A percentile compares a stretch with the other conserved stretches of the same genome.
Conservation (phyloP, 495 filamentous ascomycete genomes). For the Penicillium soppii region DNA sequence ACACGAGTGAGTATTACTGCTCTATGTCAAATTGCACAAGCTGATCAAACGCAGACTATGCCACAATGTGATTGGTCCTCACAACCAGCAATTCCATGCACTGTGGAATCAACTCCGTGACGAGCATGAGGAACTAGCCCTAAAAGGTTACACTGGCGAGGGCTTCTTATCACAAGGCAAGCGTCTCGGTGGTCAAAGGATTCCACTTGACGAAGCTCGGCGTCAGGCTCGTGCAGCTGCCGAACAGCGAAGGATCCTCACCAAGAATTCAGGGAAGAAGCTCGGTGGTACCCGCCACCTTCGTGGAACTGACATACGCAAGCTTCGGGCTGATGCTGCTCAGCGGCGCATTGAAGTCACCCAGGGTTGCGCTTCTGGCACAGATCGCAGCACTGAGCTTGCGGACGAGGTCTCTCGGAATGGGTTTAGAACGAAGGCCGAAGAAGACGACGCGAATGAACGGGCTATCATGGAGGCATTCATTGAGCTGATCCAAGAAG, state of each 20-base stretch:
- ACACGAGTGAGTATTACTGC: slow-evolving; percentile 64
- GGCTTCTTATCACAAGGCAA: slow-evolving; percentile 78
- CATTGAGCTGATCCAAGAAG: slow-evolving; percentile 82
- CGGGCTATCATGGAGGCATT: slow-evolving; percentile 84
- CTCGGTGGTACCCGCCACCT: slow-evolving; percentile 66
- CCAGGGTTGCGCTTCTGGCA: slow-evolving; percentile 74
- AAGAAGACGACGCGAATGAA: slow-evolving; percentile 89
- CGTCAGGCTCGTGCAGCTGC: slow-evolving; percentile 73
- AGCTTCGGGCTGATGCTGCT: slow-evolving; percentile 70
- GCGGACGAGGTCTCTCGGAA: slow-evolving; percentile 68
- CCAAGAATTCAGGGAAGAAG: slow-evolving; percentile 65
- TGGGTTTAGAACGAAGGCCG: slow-evolving; percentile 79
- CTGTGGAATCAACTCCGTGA: slow-evolving; percentile 87
- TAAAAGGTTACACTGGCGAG: slow-evolving; percentile 89
- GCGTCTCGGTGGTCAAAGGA: slow-evolving; percentile 64
- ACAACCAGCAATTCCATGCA: slow-evolving; percentile 78
- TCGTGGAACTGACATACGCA: slow-evolving; percentile 70
- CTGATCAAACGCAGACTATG: slow-evolving; percentile 51
- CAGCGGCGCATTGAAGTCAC: slow-evolving; percentile 65
- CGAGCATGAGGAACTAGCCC: slow-evolving; percentile 70
- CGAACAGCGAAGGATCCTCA: slow-evolving; percentile 62
- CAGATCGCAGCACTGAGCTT: slow-evolving; percentile 52
- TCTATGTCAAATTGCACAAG: neutral
- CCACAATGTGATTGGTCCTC: slow-evolving; percentile 83
- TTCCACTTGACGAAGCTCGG: slow-evolving; percentile 73